Base-by-base conservation (phyloP, 2,329 filamentous ascomycete genomes). In the Mycogone perniciosa region DNA sequence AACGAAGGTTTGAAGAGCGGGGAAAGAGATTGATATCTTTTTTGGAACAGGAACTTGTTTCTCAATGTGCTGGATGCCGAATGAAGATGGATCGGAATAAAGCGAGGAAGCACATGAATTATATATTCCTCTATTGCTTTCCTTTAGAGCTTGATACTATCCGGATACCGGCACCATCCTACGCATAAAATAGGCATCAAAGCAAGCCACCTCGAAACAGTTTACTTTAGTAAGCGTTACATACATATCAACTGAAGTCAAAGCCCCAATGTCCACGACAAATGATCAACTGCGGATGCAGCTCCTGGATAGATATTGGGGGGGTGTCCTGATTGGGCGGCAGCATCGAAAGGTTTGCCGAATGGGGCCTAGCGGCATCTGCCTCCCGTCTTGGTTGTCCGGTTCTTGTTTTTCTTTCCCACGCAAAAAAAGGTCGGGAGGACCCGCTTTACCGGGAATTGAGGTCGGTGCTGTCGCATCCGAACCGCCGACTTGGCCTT, bases 301-400 rank as follows among this genome's bases (percentile, higher is more conserved):
- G 20, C 20, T 20, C 20, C 20, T 20, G 20, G 20, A 20, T 20
- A 20, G 20, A 2, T 20, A 20, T 20, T 41, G 31, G 10, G 20
- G 46, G 29, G 26, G 40, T 38, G 9, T 11, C 30, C 26, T 48
- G 33, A n/a, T 13, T 47, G 6, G 38, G 41, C 47, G 38, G 49
- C 13, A 11, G 4, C 33, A 29, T 52, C 43, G 51, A 53, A 53
- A 38, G 7, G 38, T 26, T 42, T 46, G 10, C 51, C 26, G 1
- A 3, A 43, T 42, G 0, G 6, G 51, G 46, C 42, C 37, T 30
- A 43, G 51, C 46, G 51, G 26, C 50, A 40, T 51, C 44, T 47
- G 31, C 13, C 20, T 6, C 7, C 29, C 31, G 39, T 34, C 46
- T 44, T 20, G 31, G 20, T 20, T 31, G 11, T 34, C 8, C 9